phyloP scores from a whole-genome alignment of 2,329 filamentous ascomycete genomes.

The Xylariaceae sp. region DNA sequence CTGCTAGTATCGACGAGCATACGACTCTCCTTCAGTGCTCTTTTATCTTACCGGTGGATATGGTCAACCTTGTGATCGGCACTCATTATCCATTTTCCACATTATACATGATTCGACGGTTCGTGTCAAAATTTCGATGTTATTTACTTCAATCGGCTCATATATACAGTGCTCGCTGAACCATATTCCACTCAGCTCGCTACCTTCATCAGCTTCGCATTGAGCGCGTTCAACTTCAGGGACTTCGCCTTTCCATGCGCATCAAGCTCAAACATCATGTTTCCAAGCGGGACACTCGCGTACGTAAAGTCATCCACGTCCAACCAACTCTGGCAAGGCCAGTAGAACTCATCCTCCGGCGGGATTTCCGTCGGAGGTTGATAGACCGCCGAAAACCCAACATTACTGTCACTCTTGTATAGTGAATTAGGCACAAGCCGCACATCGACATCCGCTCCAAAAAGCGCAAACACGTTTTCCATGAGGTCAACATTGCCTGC shows the following conservation, averaged over 20 bases:
- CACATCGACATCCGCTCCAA: constrained; percentile 6
- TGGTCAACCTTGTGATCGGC: too few relatives aligned
- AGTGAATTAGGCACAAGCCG: constrained; percentile 9
- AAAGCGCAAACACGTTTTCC: constrained; percentile 7
- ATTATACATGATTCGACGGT: too few relatives aligned
- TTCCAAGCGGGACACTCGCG: constrained; percentile 9
- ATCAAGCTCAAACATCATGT: constrained; percentile 7
- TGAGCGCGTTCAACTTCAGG: constrained; percentile 3
- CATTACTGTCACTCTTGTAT: background rate
- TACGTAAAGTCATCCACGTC: constrained; percentile 12
- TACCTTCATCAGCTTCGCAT: constrained; percentile 1
- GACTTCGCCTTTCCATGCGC: constrained; percentile 3
- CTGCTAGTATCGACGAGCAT: too few relatives aligned
- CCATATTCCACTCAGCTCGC: too few relatives aligned
- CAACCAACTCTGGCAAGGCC: constrained; percentile 11
- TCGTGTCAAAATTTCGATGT: too few relatives aligned
- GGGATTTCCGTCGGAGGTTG: constrained; percentile 4
- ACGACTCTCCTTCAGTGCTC: too few relatives aligned
- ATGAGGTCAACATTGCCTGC: constrained; percentile 7
- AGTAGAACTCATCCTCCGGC: constrained; percentile 11
- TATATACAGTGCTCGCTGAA: background rate
- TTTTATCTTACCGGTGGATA: too few relatives aligned
- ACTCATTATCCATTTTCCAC: too few relatives aligned
- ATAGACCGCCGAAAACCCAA: constrained; percentile 7
- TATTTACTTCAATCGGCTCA: constrained; percentile 4